phyloP scores from a whole-genome alignment of 1,139 yeast species.

The Kodamaea ohmeri region DNA sequence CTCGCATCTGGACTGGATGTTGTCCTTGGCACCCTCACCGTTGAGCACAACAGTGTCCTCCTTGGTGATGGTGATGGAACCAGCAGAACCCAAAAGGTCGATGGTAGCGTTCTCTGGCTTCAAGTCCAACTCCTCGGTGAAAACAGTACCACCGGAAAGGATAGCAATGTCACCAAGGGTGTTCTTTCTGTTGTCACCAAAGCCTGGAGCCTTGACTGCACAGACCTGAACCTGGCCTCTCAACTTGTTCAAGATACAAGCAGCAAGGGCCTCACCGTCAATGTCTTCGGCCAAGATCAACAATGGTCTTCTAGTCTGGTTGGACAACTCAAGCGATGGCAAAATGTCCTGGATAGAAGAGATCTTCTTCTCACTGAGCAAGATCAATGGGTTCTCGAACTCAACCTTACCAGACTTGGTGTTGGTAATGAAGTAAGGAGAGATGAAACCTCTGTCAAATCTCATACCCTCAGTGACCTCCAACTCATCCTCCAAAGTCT shows the following conservation, averaged over 20 bases:
- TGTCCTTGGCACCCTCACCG: conserved; percentile 93
- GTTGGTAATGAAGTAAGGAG: conserved; percentile 97
- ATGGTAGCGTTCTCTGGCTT: conserved; percentile 95
- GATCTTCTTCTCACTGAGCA: conserved; percentile 92
- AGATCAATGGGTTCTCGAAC: conserved; percentile 89
- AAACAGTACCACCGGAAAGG: conserved; percentile 95
- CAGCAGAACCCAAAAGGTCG: conserved; percentile 90
- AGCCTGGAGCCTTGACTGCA: conserved; percentile 99
- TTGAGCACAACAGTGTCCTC: conserved; percentile 95
- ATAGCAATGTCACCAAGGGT: conserved; percentile 96
- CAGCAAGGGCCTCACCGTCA: conserved; percentile 98
- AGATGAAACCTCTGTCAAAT: conserved; percentile 97
- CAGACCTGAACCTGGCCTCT: conserved; percentile 99
- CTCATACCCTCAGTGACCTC: conserved; percentile 99
- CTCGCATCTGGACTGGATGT: conserved; percentile 88
- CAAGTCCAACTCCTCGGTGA: conserved; percentile 96
- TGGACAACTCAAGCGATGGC: conserved; percentile 92
- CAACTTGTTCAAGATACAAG: conserved; percentile 95
- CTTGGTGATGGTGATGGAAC: conserved; percentile 90
- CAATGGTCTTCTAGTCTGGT: conserved; percentile 93
- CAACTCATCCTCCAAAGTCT: conserved; percentile 93
- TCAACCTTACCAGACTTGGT: conserved; percentile 96
- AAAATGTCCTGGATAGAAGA: conserved; percentile 89
- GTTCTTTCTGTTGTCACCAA: conserved; percentile 99
- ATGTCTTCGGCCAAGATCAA: conserved; percentile 94